Base-by-base conservation (phyloP, 352 stramenopile genomes). In the Discostella stelligera region DNA sequence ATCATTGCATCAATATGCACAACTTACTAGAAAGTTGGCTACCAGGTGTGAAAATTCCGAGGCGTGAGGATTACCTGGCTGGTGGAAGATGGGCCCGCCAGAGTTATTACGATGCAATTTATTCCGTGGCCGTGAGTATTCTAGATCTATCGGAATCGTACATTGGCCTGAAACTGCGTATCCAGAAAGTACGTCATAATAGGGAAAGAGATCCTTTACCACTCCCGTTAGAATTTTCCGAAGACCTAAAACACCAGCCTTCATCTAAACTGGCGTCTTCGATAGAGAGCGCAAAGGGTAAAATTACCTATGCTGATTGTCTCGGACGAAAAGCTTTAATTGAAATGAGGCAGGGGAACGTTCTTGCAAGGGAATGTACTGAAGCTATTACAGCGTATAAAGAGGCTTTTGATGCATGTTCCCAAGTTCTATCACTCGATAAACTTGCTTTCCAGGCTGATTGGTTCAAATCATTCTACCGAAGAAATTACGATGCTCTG, bases 101-200 rank as follows among this genome's bases (percentile, higher is more conserved):
- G 70, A 90, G 81, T 50, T 93, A 89, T 74, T 93, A 93, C 73
- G 83, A 91, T 69, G 89, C 89, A 23, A 82, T 94, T 66, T 91
- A 85, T 71, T 72, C 66, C 14, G 77, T 92, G 21, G 79, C 87
- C 9, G 84, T 83, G 30, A 90, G 74, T 60, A 90, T 94, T 44
- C 70, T 94, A 9, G 89, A 94, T 49, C 77, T 93, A 32, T 87
- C 89, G 27, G 84, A 93, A 75, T 74, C 59, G 21, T 94, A 93
- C 58, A 84, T 82, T 49, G 87, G 84, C 39, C 70, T 94, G 3
- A 94, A 94, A 65, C 44, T 84, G 11, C 71, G 90, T 52, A 64
- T 94, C 46, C 89, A 94, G 66, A 71, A 81, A 48, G 85, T 88
- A 44, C 69, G 89, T 14, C 83, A 90, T 52, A 18, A 85, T 32